Base-by-base conservation (phyloP, 2,329 filamentous ascomycete species). In the Ophiostoma sp. region DNA sequence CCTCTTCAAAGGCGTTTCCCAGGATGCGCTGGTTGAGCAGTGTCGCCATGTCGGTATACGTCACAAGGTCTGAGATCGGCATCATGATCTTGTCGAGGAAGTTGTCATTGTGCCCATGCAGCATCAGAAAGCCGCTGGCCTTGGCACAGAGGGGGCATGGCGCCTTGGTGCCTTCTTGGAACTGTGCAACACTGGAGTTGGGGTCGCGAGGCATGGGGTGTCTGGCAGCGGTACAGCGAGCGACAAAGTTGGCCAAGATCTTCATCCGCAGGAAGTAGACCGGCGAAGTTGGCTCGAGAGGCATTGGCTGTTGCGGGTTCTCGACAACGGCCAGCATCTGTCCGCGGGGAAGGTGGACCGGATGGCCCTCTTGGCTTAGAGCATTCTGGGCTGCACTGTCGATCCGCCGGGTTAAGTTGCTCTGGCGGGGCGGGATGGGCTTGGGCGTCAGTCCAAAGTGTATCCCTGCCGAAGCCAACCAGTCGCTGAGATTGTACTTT, bases 281-380 rank as follows among this genome's bases (percentile, higher is more conserved):
- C 6, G 60, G 60, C 60, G 60, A 64, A 6, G 60, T 64, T 6
- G 60, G 60, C 33, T 64, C 60, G 13, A 64, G 60, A 7, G 60
- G 60, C 31, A 64, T 35, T 10, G 60, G 33, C 60, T 35, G 13
- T 11, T n/a, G 52, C 5, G n/a, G n/a, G 17, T 13, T 57, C 8
- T 27, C 52, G 10, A n/a, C 15, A 48, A 48, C 6, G 20, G 1
- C 44, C n/a, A 57, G 52, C n/a, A 13, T 27, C 10, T 57, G n/a
- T 11, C 52, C 52, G 4, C 15, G 52, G 8, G 10, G n/a, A 17
- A 57, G 52, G 4, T 17, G 13, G 1, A 20, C 44, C 13, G 44
- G 4, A 4, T 15, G 44, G 20, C 44, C 44, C 17, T 48, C 15
- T 17, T n/a, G 20, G 20, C 17, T 15, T 15, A 48, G 1, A 15